Conservation (phyloP, 768 basidiomycete genomes). For the Termitomyces sp. region DNA sequence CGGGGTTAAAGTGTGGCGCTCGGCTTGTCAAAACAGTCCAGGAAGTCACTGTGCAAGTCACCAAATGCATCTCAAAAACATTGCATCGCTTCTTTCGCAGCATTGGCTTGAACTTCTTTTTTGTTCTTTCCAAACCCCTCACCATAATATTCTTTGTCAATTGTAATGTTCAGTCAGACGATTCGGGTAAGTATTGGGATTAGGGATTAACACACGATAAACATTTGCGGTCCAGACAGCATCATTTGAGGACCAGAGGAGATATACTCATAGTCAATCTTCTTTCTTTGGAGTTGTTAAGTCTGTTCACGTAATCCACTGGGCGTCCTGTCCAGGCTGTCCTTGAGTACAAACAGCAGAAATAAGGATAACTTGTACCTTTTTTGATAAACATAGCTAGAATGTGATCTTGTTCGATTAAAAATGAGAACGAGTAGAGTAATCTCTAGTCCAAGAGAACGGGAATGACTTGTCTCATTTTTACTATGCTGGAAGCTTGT, state of each 20-base stretch:
- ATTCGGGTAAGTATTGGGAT: neutral
- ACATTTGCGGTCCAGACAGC: constrained; percentile 22
- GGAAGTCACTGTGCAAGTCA: neutral
- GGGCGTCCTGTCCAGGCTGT: neutral
- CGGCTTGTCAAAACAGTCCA: neutral
- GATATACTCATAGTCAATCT: constrained; percentile 8
- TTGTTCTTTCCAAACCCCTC: constrained; percentile 7
- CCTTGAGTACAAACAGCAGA: neutral
- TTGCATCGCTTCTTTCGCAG: constrained; percentile 4
- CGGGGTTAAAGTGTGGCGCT: constrained; percentile 7
- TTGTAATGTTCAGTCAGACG: neutral
- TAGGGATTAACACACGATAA: constrained; percentile 18
- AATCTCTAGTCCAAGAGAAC: neutral
- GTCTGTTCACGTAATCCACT: constrained; percentile 14
- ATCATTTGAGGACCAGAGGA: constrained; percentile 20
- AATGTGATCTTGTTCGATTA: neutral
- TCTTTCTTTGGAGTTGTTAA: constrained; percentile 9
- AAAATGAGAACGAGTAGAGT: neutral
- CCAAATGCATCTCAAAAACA: neutral
- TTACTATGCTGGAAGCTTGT: neutral
- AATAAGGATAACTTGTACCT: neutral
- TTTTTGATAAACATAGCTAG: neutral
- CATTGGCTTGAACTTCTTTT: constrained; percentile 6
- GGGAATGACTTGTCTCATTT: neutral
- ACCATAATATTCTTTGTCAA: constrained; percentile 10